A percentile compares a stretch with the other conserved stretches of the same genome.
phyloP scores from a whole-genome alignment of 148 eudicot genomes.

The Arbutus unedo region DNA sequence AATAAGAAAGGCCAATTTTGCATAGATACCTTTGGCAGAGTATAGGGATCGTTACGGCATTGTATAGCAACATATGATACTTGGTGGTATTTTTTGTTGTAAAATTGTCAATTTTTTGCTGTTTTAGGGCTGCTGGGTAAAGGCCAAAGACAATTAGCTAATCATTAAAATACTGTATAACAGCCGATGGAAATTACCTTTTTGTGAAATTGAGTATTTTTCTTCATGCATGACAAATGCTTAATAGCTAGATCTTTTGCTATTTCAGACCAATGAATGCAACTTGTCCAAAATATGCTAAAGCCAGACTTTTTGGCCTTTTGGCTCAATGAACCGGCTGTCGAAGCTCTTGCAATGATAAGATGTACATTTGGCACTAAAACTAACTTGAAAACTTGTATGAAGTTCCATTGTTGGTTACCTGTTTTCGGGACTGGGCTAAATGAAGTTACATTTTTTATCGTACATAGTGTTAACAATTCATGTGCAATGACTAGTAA shows the following conservation, averaged over 20 bases:
- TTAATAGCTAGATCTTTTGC: background rate
- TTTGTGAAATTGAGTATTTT: too few relatives aligned
- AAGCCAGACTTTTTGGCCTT: background rate
- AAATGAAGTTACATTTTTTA: background rate
- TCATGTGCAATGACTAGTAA: background rate
- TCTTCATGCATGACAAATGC: background rate
- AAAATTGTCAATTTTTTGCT: too few relatives aligned
- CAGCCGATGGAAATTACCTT: too few relatives aligned
- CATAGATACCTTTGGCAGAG: too few relatives aligned
- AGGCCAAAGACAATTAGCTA: too few relatives aligned
- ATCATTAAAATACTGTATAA: too few relatives aligned
- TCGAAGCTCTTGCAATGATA: background rate
- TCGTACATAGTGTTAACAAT: background rate
- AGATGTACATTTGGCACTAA: background rate
- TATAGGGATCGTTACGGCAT: too few relatives aligned
- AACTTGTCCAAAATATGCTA: background rate
- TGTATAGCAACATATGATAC: too few relatives aligned
- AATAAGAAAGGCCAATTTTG: too few relatives aligned
- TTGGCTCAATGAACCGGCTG: background rate
- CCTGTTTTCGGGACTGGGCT: background rate
- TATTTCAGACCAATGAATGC: background rate
- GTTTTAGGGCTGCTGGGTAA: too few relatives aligned
- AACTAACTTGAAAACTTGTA: background rate
- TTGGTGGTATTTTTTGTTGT: too few relatives aligned
- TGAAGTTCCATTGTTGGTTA: background rate